Percentiles rank a stretch among this genome's conserved stretches.
phyloP scores from a whole-genome alignment of 2,329 filamentous ascomycete species.

The Penicillium sp. region DNA sequence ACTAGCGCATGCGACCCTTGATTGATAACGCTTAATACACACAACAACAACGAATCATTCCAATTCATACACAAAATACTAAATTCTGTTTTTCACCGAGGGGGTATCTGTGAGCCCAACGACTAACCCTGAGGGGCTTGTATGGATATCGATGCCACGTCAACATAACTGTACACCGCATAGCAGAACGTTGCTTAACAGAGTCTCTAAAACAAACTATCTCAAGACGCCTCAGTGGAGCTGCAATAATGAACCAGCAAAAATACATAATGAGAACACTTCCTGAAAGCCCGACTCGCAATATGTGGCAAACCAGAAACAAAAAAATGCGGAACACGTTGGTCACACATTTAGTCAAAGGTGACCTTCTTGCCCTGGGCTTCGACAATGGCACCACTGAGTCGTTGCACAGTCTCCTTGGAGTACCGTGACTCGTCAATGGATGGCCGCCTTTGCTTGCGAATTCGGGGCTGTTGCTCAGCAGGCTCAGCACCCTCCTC shows the following conservation, averaged over 20 bases:
- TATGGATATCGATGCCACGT: conserved; percentile 20
- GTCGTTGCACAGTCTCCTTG: conserved; percentile 63
- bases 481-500: conserved; percentile 34
- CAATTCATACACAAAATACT: conserved; percentile 6
- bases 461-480: conserved; percentile 33
- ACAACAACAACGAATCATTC: conserved; percentile 1
- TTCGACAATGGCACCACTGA: conserved; percentile 80
- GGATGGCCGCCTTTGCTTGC: conserved; percentile 36
- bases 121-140: conserved; percentile 6
- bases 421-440: conserved; percentile 54
- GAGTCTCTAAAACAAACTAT: conserved; percentile 11
- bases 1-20: conserved; percentile 21
- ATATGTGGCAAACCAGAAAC: not conserved
- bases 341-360: conserved; percentile 65
- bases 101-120: conserved; percentile 19
- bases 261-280: conserved; percentile 4
- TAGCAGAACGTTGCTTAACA: conserved; percentile 18
- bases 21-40: conserved; percentile 22
- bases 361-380: conserved; percentile 79
- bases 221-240: conserved; percentile 10
- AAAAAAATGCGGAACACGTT: not conserved
- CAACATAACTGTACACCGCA: conserved; percentile 19
- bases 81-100: conserved; percentile 8
- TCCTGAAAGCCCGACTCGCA: not conserved
- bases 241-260: conserved; percentile 10